Evolutionary conservation across 345 rosid species (phyloP), one percentile per base, ranked within the genome.

Genomic region (Clarkia xantiana): DNA sequence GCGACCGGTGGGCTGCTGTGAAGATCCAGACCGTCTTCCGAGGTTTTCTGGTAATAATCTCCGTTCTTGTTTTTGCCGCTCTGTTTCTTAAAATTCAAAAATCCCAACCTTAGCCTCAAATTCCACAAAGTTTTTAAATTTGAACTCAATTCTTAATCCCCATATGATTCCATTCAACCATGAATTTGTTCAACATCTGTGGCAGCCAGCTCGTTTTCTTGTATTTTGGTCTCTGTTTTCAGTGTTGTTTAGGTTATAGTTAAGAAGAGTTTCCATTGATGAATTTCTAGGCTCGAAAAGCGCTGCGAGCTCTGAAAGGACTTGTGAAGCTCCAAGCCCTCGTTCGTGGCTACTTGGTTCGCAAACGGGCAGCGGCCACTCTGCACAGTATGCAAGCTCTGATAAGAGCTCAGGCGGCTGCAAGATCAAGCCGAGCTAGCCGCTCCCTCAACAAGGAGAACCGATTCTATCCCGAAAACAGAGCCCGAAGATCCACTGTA

Each of bases 311-410:
- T 2, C 61, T 86, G 56, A 82, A 71, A 61, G 88, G 86, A 56
- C 60, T 86, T 57, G 95, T 82, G 49, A 78, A 79, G 71, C 47
- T 86, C 20, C 95, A 86, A 51, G 93, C 93, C 15, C 58, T 78
- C 6, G 86, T 86, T 17, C 67, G 95, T 64, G 95, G 95, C 10
- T 82, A 61, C 62, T 68, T 86, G 9, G 93, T 77, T 14, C 72
- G 95, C 49, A 86, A 80, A 60, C 75, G 82, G 0, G 77, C 82
- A 0, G 62, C 75, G 11, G 82, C 79, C n/a, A 80, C 86, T 49
- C 70, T 86, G 29, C 74, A 60, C 0, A 67, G 91, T 42, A 86
- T 86, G 76, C 76, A 86, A 58, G 72, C 88, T 44, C 70, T 82
- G 36, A 61, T 86, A 1, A 70, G 93, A 68, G 86, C 84, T 15